Percentiles rank a stretch among this genome's conserved stretches.
These are phyloP conservation scores for Cyclanthera cordifolia DNA, from an alignment of 306 rosid species.

Conservation along the genomic window DNA sequence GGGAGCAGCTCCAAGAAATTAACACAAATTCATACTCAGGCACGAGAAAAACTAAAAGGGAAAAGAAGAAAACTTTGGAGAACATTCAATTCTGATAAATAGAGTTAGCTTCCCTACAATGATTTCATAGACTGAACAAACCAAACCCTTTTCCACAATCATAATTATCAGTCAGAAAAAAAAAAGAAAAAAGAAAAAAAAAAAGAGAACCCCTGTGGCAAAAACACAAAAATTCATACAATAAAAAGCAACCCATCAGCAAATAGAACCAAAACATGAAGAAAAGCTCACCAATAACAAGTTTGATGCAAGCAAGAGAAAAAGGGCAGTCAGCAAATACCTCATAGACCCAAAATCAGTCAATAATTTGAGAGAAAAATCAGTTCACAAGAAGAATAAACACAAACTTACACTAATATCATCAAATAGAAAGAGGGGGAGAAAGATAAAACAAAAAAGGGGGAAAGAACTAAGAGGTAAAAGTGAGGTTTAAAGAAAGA, in stretches of 20 bases:
- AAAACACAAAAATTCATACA: conserved; percentile 10
- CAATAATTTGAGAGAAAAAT: conserved; percentile 1
- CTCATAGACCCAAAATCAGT: neutral
- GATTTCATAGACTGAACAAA: conserved; percentile 3
- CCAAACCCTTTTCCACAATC: neutral
- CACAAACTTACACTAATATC: too few relatives aligned
- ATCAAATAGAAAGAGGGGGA: neutral
- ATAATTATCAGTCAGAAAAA: neutral
- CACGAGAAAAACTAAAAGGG: neutral
- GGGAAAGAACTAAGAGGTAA: neutral
- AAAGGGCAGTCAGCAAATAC: neutral
- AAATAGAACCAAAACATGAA: neutral
- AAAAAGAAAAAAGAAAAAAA: too few relatives aligned
- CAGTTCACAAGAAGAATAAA: neutral
- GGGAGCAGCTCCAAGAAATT: conserved; percentile 4
- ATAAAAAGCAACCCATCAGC: neutral
- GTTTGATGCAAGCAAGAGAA: neutral
- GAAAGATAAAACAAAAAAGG: too few relatives aligned
- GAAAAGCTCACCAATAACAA: neutral
- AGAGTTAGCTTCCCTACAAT: too few relatives aligned
- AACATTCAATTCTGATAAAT: too few relatives aligned
- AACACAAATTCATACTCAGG: conserved; percentile 6
- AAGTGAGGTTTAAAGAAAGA: neutral
- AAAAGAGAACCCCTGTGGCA: neutral
- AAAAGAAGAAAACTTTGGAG: too few relatives aligned